These are phyloP conservation scores for Candida manassasensis DNA, from an alignment of 805 yeast genomes.

Conservation along the genomic window DNA sequence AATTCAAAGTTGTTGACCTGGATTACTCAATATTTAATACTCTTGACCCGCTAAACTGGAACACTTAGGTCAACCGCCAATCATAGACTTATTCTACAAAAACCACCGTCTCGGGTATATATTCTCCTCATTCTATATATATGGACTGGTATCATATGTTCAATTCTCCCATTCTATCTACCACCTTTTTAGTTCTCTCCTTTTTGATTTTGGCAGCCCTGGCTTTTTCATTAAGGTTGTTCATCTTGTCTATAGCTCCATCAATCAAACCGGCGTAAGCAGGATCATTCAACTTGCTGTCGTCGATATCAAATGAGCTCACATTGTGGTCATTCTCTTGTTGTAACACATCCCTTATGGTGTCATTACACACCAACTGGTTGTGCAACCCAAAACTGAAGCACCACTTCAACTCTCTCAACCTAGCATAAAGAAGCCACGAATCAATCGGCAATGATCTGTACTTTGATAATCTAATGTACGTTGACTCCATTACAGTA, in stretches of 20 bases:
- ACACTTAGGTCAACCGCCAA: too few species aligned
- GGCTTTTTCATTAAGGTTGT: conserved; percentile 25
- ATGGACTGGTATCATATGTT: conserved; percentile 6
- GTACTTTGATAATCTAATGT: conserved; percentile 41
- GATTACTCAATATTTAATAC: neutral
- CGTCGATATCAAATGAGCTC: conserved; percentile 12
- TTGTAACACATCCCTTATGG: conserved; percentile 31
- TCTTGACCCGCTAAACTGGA: conserved; percentile 1
- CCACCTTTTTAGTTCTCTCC: conserved; percentile 32
- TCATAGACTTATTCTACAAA: neutral
- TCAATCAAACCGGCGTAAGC: conserved; percentile 5
- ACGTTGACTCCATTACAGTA: conserved; percentile 28
- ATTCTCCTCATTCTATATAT: neutral
- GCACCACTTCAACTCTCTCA: conserved; percentile 46
- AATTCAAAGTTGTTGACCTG: neutral
- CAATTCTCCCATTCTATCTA: conserved; percentile 28
- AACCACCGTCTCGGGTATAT: neutral
- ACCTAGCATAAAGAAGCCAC: conserved; percentile 47
- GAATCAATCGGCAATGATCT: conserved; percentile 43
- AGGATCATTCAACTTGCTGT: conserved; percentile 9
- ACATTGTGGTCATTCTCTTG: conserved; percentile 26
- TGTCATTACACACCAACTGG: conserved; percentile 39
- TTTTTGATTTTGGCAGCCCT: conserved; percentile 33
- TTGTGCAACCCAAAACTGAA: conserved; percentile 49
- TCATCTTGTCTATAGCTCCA: conserved; percentile 13